phyloP scores from a whole-genome alignment of 257 asterid genomes.

The Linaria vulgaris region DNA sequence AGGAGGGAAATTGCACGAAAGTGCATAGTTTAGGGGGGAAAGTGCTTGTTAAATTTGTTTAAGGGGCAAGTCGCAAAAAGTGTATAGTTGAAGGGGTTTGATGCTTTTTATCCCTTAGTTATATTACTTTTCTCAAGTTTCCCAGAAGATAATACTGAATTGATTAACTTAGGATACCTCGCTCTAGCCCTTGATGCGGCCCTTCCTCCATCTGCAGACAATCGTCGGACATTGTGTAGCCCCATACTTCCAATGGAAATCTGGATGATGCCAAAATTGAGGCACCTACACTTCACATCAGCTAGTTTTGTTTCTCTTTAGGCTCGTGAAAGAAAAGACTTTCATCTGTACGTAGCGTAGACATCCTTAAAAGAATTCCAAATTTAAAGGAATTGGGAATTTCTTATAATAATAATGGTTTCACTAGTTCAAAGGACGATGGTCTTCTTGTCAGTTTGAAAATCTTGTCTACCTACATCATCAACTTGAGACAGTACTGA shows the following conservation, averaged over 20 bases:
- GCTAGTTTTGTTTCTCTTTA: background rate
- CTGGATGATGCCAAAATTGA: slow-evolving; percentile 23
- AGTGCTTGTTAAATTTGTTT: too few species aligned
- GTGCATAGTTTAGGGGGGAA: too few species aligned
- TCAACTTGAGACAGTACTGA: slow-evolving; percentile 19
- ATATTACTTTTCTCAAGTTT: background rate
- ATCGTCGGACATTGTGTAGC: background rate
- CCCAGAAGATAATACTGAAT: slow-evolving; percentile 9
- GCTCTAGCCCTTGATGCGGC: slow-evolving; percentile 19
- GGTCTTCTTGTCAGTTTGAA: background rate
- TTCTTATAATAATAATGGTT: slow-evolving; percentile 4
- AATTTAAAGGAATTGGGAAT: slow-evolving; percentile 14
- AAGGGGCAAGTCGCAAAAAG: too few species aligned
- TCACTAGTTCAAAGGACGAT: too few species aligned
- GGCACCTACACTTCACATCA: slow-evolving; percentile 20
- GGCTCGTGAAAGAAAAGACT: background rate
- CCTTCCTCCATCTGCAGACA: slow-evolving; percentile 20
- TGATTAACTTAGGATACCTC: slow-evolving; percentile 29
- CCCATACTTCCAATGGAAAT: slow-evolving; percentile 20
- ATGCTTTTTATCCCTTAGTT: too few species aligned
- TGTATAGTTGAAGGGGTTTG: too few species aligned
- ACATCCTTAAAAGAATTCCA: slow-evolving; percentile 3
- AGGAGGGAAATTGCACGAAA: too few species aligned
- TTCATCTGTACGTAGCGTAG: background rate
- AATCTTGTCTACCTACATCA: slow-evolving; percentile 17